Evolutionary conservation across 495 filamentous ascomycete genomes (phyloP), one percentile per base, ranked within the genome.

Genomic region (Hypoxylon fragiforme): DNA sequence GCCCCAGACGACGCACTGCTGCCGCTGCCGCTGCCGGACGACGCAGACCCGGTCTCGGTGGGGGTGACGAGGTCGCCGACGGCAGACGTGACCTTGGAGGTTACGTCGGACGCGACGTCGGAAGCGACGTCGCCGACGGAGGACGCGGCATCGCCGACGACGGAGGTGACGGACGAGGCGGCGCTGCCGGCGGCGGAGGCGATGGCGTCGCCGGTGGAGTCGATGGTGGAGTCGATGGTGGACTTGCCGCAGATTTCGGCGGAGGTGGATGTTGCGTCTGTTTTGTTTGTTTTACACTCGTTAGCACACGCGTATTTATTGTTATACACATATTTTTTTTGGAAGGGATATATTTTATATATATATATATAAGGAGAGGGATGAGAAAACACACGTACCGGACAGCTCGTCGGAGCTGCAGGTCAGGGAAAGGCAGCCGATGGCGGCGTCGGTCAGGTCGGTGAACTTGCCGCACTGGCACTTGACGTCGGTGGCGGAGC

Each of bases 401-500:
- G 50, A 30, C 16, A 66, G 45, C 11, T 68, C 62, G 2, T 58
- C 57, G 16, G 20, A 12, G 24, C 16, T 36, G 54, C 67, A 70
- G 15, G 34, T 44, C 1, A 42, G 38, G 2, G 50, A 35, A 16
- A 68, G 44, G 35, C 67, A 70, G 19, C 35, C 40, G 18, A 58
- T 24, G 13, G 51, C 51, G 11, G 42, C 26, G 12, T 48, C 21
- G 1, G 32, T 64, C 21, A 66, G 38, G 14, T 47, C 44, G 2
- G 42, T 31, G 37, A 53, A 41, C 28, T 65, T 61, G 49, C 36
- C 30, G 59, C 66, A 69, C 18, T 63, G 64, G 49, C 66, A 69
- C 13, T 9, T 47, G 47, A 41, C 26, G 48, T 70, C 64, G 59
- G 47, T 49, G 31, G 50, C 36, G 26, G 34, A 40, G 50, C 67